phyloP scores from a whole-genome alignment of 345 rosid genomes.

The Erodium maritimum region DNA sequence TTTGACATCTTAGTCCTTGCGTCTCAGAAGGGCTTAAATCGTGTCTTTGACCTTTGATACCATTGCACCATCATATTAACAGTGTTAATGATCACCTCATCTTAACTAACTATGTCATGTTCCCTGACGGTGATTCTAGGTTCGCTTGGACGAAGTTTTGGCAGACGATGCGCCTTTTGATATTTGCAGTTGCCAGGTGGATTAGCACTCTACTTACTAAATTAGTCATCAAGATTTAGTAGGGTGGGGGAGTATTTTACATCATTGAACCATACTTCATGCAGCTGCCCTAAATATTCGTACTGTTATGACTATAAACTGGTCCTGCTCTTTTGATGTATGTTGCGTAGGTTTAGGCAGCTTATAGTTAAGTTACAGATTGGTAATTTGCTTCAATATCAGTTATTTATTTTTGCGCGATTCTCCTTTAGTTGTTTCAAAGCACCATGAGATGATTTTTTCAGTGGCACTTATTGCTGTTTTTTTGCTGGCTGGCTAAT shows the following conservation, averaged over 20 bases:
- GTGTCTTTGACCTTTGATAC: not conserved
- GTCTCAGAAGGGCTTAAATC: too few relatives aligned
- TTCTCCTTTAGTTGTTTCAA: not conserved
- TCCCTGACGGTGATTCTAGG: constrained; percentile 36
- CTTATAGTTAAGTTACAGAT: not conserved
- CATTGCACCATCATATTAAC: not conserved
- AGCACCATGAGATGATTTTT: not conserved
- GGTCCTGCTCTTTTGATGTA: not conserved
- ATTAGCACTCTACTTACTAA: not conserved
- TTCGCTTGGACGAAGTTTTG: constrained; percentile 64
- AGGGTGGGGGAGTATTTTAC: not conserved
- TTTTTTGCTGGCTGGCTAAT: too few relatives aligned
- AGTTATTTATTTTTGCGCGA: not conserved
- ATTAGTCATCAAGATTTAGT: not conserved
- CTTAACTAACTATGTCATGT: not conserved
- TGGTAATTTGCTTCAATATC: not conserved
- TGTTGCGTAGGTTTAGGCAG: not conserved
- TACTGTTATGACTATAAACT: not conserved
- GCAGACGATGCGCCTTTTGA: constrained; percentile 95
- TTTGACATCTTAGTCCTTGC: not conserved
- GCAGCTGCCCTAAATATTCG: not conserved
- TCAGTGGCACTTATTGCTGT: not conserved
- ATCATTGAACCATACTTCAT: not conserved
- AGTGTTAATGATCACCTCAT: not conserved
- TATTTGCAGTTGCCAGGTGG: constrained; percentile 96